Evolutionary conservation across 2,329 filamentous ascomycete species (phyloP).

Genomic region (Phyllosticta capitalensis): DNA sequence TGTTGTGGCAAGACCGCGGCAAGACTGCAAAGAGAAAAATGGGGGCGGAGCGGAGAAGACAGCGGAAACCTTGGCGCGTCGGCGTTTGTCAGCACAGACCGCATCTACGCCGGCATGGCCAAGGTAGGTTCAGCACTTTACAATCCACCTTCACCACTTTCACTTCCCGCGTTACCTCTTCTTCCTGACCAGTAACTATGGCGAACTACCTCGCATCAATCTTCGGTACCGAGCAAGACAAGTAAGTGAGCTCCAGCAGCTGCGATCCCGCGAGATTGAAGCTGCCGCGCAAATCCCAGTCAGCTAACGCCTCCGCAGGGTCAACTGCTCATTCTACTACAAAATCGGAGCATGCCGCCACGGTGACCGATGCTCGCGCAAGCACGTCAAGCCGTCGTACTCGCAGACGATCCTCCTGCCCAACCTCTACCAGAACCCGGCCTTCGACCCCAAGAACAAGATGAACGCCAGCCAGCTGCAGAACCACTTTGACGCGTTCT

Average conservation of each 20-base stretch:
- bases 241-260: conserved; percentile 18
- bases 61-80: conserved; percentile 5
- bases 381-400: conserved; percentile 99
- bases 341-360: conserved; percentile 99
- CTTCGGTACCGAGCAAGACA: conserved; percentile 99
- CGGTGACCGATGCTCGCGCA: conserved; percentile 94
- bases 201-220: conserved; percentile 98
- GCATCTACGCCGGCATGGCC: background rate
- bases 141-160: conserved; percentile 3
- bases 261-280: conserved; percentile 1
- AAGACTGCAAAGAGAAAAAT: background rate
- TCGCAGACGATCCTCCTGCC: conserved; percentile 95
- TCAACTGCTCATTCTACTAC: conserved; percentile 99
- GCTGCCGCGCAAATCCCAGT: background rate
- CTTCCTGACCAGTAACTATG: conserved; percentile 45
- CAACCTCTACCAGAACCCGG: conserved; percentile 98
- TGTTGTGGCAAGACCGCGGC: too few species aligned
- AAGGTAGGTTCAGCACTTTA: conserved; percentile 2
- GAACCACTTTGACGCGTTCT: conserved; percentile 99
- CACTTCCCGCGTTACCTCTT: background rate
- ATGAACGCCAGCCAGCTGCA: conserved; percentile 95
- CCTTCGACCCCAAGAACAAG: conserved; percentile 91
- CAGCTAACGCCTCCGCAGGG: conserved; percentile 28
- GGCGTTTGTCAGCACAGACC: conserved; percentile 9
- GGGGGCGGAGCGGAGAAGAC: background rate